Base-by-base conservation (phyloP, 306 rosid genomes). In the Cucurbita ficifolia region DNA sequence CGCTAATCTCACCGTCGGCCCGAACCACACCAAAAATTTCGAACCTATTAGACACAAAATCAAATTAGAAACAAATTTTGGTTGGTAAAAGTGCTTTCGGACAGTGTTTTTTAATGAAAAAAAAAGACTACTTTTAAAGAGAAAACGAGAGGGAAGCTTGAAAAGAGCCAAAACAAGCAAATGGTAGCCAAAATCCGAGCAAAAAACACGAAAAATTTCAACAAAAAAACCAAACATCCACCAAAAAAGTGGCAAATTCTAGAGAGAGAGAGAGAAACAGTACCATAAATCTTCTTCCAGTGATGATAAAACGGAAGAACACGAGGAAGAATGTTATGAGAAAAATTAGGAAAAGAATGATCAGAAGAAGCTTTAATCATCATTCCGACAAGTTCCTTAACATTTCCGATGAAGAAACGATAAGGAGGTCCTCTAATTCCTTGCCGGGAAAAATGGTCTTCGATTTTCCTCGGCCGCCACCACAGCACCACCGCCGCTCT, bases 371-470 rank as follows among this genome's bases (percentile, higher is more conserved):
- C 99, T 60, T 84, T 83, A 40, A 91, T 73, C 97, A 91, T 91
- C 99, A 95, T 95, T 2, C 75, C 83, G 16, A 87, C 96, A 18
- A 95, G 83, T 73, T 95, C 90, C 43, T 77, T 92, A 11, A 91
- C 90, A 73, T 95, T 95, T 61, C 99, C 99, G 64, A 91, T 91
- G 99, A 95, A 89, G 91, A 95, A 95, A 52, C 87, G 95, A 75
- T 95, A 95, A n/a, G 97, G 97, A 24, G 99, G 99, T 1, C 99
- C 99, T 87, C 91, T 83, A 65, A 95, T 91, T 43, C 96, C 99
- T 79, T 95, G 99, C 51, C 74, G 86, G 1, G 82, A 78, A 78
- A 95, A 95, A 84, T 95, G 96, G 19, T 35, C 67, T 85, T 91
- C 89, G 24, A 89, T 91, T 75, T 77, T 89, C 35, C 89, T 84